These are phyloP conservation scores for Beauveria sp. DNA, from an alignment of 2,329 filamentous ascomycete genomes.

Conservation along the genomic window DNA sequence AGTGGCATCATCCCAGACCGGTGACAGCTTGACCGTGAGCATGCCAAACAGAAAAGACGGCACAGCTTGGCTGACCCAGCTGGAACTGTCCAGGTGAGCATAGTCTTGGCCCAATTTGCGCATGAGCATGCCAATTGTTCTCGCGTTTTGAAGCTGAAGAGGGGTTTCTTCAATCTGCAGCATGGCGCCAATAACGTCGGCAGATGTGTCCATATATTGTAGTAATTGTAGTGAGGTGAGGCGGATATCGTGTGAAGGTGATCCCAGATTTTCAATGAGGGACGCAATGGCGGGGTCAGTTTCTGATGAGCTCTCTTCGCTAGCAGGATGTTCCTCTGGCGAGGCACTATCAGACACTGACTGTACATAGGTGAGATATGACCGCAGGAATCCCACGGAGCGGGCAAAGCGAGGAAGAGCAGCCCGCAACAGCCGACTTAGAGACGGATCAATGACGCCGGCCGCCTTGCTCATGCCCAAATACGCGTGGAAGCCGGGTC, in stretches of 20 bases:
- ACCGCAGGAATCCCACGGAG: slow-evolving; percentile 58
- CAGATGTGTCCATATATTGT: slow-evolving; percentile 41
- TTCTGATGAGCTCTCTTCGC: slow-evolving; percentile 27
- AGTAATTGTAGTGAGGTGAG: slow-evolving; percentile 67
- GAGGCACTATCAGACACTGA: slow-evolving; percentile 14
- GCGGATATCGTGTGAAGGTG: slow-evolving; percentile 67
- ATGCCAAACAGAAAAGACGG: slow-evolving; percentile 83
- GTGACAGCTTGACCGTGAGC: slow-evolving; percentile 75
- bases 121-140: slow-evolving; percentile 76
- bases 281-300: slow-evolving; percentile 55
- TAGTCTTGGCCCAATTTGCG: slow-evolving; percentile 67
- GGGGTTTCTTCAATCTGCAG: slow-evolving; percentile 73
- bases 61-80: slow-evolving; percentile 64
- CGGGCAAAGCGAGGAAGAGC: slow-evolving; percentile 60
- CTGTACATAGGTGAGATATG: slow-evolving; percentile 49
- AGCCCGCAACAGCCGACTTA: slow-evolving; percentile 60
- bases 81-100: slow-evolving; percentile 45
- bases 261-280: slow-evolving; percentile 66
- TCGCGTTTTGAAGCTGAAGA: slow-evolving; percentile 60
- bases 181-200: slow-evolving; percentile 43
- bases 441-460: slow-evolving; percentile 47
- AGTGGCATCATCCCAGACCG: slow-evolving; percentile 79
- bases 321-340: slow-evolving; percentile 10
- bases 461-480: slow-evolving; percentile 55
- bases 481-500: slow-evolving; percentile 67